A percentile compares a stretch with the other conserved stretches of the same genome.
Evolutionary conservation across 192 early-diverging fungal species (phyloP).

Genomic region (Entomortierella lignicola): DNA sequence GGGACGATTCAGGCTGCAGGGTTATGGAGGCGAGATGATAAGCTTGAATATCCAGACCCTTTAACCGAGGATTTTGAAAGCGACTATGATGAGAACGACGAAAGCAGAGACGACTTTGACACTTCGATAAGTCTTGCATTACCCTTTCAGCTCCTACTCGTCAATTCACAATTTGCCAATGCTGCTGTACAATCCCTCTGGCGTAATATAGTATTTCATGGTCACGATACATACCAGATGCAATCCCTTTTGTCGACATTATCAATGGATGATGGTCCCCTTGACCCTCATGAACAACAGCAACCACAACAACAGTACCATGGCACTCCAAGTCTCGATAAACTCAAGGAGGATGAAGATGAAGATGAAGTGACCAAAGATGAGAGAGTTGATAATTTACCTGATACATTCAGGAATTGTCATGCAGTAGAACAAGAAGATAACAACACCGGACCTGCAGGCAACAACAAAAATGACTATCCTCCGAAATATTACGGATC

Average conservation of each 20-base stretch:
- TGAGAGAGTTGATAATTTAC: background rate
- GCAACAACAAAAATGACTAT: background rate
- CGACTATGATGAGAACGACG: background rate
- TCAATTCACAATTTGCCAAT: constrained; percentile 40
- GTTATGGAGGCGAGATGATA: background rate
- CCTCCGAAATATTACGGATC: background rate
- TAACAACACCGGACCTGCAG: background rate
- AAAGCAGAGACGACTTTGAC: constrained; percentile 28
- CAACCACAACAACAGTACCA: background rate
- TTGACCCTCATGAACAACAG: background rate
- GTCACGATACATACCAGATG: constrained; percentile 32
- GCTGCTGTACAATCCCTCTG: constrained; percentile 34
- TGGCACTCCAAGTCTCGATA: background rate
- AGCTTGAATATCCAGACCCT: background rate
- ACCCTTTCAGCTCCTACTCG: constrained; percentile 37
- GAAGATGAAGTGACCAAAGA: background rate
- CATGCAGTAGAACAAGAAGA: constrained; percentile 1
- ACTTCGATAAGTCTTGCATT: constrained; percentile 11
- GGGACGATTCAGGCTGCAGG: background rate
- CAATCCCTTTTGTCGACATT: constrained; percentile 26
- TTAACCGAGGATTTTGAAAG: constrained; percentile 4
- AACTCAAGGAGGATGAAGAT: constrained; percentile 11
- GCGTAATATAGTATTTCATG: constrained; percentile 45
- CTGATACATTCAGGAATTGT: background rate
- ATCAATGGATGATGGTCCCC: constrained; percentile 13